Evolutionary conservation across 2,329 filamentous ascomycete genomes (phyloP).

Genomic region (Hymenoscyphus repandus): DNA sequence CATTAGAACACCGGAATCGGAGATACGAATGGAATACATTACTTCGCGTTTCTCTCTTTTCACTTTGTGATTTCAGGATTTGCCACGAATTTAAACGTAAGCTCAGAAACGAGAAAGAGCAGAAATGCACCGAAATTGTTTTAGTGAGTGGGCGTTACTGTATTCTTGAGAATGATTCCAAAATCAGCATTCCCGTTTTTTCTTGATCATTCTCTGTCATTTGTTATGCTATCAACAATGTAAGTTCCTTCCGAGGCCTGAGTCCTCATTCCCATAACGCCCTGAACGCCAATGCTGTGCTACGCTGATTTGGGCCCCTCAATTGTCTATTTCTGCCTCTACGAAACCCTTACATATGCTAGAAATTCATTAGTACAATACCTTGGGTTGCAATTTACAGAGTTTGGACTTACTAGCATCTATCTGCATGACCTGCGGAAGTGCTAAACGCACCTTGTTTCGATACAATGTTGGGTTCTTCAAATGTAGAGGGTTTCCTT

Average conservation of each 20-base stretch:
- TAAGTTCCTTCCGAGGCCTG: too few relatives aligned
- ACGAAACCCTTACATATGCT: conserved; percentile 32
- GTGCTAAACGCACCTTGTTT: conserved; percentile 83
- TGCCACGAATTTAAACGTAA: not conserved
- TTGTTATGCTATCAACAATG: too few relatives aligned
- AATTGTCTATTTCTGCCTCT: conserved; percentile 4
- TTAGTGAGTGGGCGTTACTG: too few relatives aligned
- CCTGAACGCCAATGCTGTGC: too few relatives aligned
- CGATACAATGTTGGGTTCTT: conserved; percentile 78
- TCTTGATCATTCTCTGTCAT: too few relatives aligned
- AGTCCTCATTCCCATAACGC: too few relatives aligned
- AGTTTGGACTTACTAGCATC: conserved; percentile 77
- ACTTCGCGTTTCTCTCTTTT: not conserved
- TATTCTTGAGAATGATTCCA: too few relatives aligned
- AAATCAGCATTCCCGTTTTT: too few relatives aligned
- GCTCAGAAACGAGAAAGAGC: too few relatives aligned
- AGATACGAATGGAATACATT: not conserved
- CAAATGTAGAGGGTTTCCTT: conserved; percentile 85
- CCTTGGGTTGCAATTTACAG: too few relatives aligned
- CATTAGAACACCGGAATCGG: not conserved
- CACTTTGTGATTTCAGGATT: not conserved
- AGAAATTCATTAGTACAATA: not conserved
- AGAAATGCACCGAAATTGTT: too few relatives aligned
- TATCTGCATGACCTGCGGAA: conserved; percentile 88
- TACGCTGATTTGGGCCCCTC: not conserved